Evolutionary conservation across 305 asterid genomes (phyloP).

Genomic region (Andrographis paniculata): DNA sequence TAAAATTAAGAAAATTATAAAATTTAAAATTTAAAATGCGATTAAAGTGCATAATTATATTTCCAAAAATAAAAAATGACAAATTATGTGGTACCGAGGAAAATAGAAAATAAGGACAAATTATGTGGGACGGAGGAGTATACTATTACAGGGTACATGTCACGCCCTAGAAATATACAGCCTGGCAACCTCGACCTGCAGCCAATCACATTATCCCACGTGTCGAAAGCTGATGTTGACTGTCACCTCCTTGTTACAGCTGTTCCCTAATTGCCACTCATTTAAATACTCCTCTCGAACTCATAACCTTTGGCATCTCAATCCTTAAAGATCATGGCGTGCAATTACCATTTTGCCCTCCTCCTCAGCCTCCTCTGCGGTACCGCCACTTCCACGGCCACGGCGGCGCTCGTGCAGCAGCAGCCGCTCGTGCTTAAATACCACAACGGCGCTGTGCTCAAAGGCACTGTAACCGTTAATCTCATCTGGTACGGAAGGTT

Average conservation of each 20-base stretch:
- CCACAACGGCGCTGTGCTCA: constrained; percentile 63
- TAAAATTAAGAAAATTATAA: too few relatives aligned
- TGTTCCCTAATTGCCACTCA: constrained; percentile 25
- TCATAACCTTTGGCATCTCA: not conserved
- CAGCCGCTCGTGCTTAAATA: constrained; percentile 64
- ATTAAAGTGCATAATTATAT: too few relatives aligned
- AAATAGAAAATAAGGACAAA: too few relatives aligned
- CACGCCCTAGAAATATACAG: constrained; percentile 10
- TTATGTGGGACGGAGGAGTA: too few relatives aligned
- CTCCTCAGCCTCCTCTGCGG: not conserved
- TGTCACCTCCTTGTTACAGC: constrained; percentile 17
- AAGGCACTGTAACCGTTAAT: constrained; percentile 62
- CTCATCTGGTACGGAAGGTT: constrained; percentile 85
- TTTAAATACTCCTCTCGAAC: constrained; percentile 10
- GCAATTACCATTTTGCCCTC: constrained; percentile 23
- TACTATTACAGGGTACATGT: constrained; percentile 16
- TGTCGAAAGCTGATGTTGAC: constrained; percentile 5
- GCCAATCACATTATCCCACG: constrained; percentile 17
- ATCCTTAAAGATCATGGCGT: constrained; percentile 24
- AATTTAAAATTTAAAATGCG: too few relatives aligned
- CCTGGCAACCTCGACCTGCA: constrained; percentile 12
- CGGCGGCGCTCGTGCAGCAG: constrained; percentile 49
- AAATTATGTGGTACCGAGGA: too few relatives aligned
- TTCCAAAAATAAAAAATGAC: too few relatives aligned
- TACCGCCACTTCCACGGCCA: constrained; percentile 20